Conservation (phyloP, 2,329 filamentous ascomycete genomes). For the Botrytis aclada region DNA sequence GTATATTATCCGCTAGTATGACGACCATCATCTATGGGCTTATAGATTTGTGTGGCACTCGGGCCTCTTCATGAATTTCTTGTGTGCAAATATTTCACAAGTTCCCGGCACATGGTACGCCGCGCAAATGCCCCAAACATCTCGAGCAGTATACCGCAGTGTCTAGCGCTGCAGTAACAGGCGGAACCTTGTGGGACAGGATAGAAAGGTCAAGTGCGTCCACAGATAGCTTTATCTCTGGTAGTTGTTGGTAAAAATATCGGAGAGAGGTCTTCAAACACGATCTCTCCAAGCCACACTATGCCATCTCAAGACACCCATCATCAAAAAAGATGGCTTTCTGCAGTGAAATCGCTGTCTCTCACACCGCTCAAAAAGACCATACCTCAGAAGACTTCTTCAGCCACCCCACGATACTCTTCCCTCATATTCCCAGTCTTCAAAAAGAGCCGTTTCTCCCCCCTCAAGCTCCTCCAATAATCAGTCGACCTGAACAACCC, state of each 20-base stretch:
- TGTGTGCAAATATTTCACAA: neutral
- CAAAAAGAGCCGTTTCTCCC: neutral
- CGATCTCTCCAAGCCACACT: neutral
- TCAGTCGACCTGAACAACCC: neutral
- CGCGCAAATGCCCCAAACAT: neutral
- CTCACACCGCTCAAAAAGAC: neutral
- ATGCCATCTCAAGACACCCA: neutral
- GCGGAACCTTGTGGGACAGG: neutral
- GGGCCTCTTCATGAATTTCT: neutral
- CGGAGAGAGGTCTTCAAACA: neutral
- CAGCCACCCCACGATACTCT: neutral
- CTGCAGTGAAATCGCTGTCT: neutral
- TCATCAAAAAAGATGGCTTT: neutral
- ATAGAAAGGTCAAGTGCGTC: neutral
- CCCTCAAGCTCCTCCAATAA: neutral
- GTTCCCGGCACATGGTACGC: neutral
- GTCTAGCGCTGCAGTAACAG: neutral
- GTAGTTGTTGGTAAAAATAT: neutral
- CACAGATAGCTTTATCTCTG: neutral
- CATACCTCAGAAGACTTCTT: neutral
- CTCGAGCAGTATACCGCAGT: neutral
- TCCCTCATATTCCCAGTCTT: neutral
- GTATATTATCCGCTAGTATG: neutral
- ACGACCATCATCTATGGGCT: neutral
- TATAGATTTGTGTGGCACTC: neutral